Percentiles rank a stretch among this genome's conserved stretches.
These are phyloP conservation scores for Brassica balearica DNA, from an alignment of 441 rosid genomes.

Conservation along the genomic window DNA sequence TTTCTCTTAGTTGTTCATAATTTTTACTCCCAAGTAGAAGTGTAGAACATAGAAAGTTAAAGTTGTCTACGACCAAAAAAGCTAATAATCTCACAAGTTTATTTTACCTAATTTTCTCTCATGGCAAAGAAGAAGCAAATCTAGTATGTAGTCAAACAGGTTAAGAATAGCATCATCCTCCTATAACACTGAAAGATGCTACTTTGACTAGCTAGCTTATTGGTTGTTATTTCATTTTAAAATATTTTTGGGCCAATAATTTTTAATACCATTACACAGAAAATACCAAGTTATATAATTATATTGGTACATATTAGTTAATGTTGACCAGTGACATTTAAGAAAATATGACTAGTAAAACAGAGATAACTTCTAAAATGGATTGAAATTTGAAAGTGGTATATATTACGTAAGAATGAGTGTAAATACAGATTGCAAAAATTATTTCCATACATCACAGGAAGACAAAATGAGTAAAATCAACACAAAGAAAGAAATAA, in stretches of 20 bases:
- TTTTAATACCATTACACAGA: background rate
- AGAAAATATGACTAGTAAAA: background rate
- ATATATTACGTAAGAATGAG: background rate
- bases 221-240: background rate
- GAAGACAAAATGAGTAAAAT: constrained; percentile 5
- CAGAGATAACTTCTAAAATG: background rate
- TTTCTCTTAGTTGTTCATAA: background rate
- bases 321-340: background rate
- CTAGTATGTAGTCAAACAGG: background rate
- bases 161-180: constrained; percentile 28
- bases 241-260: background rate
- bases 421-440: background rate
- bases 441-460: background rate
- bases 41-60: constrained; percentile 14
- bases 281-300: background rate
- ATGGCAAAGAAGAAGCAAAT: constrained; percentile 10
- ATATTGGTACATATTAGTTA: background rate
- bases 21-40: background rate
- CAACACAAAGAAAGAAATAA: background rate
- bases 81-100: too few relatives aligned
- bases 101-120: background rate
- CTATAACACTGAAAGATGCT: constrained; percentile 19
- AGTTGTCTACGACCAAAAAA: too few relatives aligned
- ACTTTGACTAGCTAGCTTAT: constrained; percentile 31
- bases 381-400: background rate